Evolutionary conservation across 202 grass and related monocot species (phyloP), one percentile per base, ranked within the genome.

Genomic region (Saccharum hybrid): DNA sequence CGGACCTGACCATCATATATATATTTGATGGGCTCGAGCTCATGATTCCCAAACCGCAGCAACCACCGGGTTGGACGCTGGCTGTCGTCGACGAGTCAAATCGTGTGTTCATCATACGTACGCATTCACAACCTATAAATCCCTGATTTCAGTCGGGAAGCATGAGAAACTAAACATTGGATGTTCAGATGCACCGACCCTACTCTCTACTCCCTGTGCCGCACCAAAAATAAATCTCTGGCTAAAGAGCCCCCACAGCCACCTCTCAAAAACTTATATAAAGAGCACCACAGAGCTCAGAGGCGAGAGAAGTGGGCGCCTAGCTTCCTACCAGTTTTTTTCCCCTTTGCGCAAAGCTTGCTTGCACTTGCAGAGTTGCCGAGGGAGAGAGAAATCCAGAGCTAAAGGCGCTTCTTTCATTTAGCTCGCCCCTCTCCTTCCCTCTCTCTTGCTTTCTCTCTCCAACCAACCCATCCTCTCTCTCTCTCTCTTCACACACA

Each of bases 251-350:
- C 51, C 68, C 54, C 84, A 63, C 63, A 86, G 75, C 75, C 74
- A 70, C 63, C 40, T 64, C 80, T 57, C 74, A 45, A 90, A 69
- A 86, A 86, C 88, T 80, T 90, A 90, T 87, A 87, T 87, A 86
- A 86, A 90, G 75, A 80, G 84, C 64, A 80, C 84, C 75, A 65
- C 52, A 79, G 46, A 74, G 71, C 48, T n/a, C 19, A 74, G 19
- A 75, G 34, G 28, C 40, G 45, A 33, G 39, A 28, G 54, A 42
- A 70, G 88, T 86, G 84, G 88, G 84, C 68, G 41, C 88, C 40
- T 85, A 61, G 71, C 86, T 79, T 68, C 62, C 67, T 46, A 83
- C 39, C 80, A 69, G 16, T 54, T 75, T 56, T 63, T 70, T 71
- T 75, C 74, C 70, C 5, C 11, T 14, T 11, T 57, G 75, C 42